Evolutionary conservation across 2,329 filamentous ascomycete species (phyloP).

Genomic region (Diplocarpon mali): DNA sequence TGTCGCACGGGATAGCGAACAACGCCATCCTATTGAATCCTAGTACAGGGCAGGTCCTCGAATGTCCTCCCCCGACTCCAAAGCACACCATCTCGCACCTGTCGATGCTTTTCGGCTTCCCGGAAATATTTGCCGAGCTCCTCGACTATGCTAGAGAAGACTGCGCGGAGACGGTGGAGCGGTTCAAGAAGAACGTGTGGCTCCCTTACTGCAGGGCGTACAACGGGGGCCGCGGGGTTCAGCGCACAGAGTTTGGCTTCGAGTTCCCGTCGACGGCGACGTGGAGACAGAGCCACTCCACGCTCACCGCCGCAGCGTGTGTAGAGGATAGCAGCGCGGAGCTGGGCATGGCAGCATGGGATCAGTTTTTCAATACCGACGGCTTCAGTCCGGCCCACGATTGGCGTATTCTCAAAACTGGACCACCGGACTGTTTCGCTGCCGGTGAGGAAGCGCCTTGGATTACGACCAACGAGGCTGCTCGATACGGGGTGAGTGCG

Average conservation of each 20-base stretch:
- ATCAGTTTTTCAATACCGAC: conserved; percentile 1
- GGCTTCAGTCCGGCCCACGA: neutral
- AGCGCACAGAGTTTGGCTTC: conserved; percentile 1
- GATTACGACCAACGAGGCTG: conserved; percentile 5
- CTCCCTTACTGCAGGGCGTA: conserved; percentile 1
- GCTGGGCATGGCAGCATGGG: neutral
- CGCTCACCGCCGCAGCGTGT: neutral
- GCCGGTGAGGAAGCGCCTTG: conserved; percentile 1
- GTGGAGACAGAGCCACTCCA: conserved; percentile 5
- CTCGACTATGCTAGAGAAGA: conserved; percentile 31
- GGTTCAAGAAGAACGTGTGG: conserved; percentile 1
- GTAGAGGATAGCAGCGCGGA: neutral
- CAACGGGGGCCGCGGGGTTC: neutral
- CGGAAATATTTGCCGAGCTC: conserved; percentile 45
- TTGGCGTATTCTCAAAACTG: neutral
- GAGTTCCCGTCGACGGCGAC: neutral
- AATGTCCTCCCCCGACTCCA: conserved; percentile 35
- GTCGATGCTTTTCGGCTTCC: conserved; percentile 45
- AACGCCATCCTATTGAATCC: conserved; percentile 38
- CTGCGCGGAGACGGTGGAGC: neutral
- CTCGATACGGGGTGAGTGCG: conserved; percentile 3
- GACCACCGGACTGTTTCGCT: neutral
- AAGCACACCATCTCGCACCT: conserved; percentile 46
- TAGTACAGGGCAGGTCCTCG: conserved; percentile 35
- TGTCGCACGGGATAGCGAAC: neutral